Base-by-base conservation (phyloP, 352 stramenopile species). In the Pythium myriotylum region DNA sequence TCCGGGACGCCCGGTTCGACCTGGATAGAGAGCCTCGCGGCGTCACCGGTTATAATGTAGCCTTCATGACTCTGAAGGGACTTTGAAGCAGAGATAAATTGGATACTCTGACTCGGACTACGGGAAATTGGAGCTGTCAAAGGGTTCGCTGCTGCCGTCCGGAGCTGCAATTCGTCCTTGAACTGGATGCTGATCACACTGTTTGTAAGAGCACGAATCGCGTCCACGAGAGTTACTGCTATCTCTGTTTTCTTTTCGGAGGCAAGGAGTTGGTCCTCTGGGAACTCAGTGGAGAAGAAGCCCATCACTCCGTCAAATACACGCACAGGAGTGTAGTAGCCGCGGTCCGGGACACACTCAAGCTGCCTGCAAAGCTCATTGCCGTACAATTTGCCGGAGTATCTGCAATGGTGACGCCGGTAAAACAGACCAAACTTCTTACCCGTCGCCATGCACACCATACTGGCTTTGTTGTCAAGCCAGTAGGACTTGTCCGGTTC, bases 221-320 rank as follows among this genome's bases (percentile, higher is more conserved):
- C 76, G 57, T 95, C 83, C 10, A 93, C 87, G 39, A 94, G 71
- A n/a, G 84, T 89, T 35, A 94, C 86, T 5, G 77, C 84, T 24
- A 95, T 91, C 62, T 95, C 87, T 0, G 87, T 94, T 59, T 95
- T 95, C 68, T 95, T 95, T 61, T 95, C 87, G 0, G 79, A 92
- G 22, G 74, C 24, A 6, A 94, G 71, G 16, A 93, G 69, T 51
- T 94, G 84, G 32, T 95, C 87, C 68, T 95, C 87, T 17, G 70
- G 65, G 68, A 93, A 82, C 48, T 95, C 87, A 0, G 85, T 94
- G 10, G 80, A 94, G 59, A 95, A 93, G 19, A 84, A 76, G 0
- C 87, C 87, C 46, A 95, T 84, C 0, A 85, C 67, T 17, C 83
- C 83, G 35, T 95, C 85, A 50, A 84, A 89, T 35, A 94, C 85